A percentile compares a stretch with the other conserved stretches of the same genome.
phyloP scores from a whole-genome alignment of 495 filamentous ascomycete genomes.

The Podospora conica region DNA sequence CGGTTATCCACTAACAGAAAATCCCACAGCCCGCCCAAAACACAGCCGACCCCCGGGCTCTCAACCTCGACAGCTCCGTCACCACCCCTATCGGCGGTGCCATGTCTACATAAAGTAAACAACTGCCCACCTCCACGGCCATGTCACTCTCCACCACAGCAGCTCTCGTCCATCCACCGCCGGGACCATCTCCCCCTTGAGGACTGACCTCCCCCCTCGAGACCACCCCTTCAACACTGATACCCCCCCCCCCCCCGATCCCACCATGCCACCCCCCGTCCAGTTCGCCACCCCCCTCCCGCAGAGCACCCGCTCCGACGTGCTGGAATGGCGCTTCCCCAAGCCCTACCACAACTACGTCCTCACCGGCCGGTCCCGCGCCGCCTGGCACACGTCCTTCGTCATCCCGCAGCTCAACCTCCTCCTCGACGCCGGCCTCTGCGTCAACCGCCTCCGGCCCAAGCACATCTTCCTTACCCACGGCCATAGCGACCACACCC shows the following conservation, averaged over 20 bases:
- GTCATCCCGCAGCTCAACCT: constrained; percentile 35
- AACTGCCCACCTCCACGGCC: not conserved
- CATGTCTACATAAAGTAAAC: not conserved
- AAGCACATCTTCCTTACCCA: constrained; percentile 40
- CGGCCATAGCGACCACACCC: constrained; percentile 36
- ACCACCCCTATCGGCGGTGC: not conserved
- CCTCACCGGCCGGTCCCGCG: constrained; percentile 33
- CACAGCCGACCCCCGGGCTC: not conserved
- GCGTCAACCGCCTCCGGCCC: constrained; percentile 31
- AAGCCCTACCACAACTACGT: constrained; percentile 29
- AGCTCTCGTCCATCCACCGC: not conserved
- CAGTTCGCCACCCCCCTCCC: constrained; percentile 31
- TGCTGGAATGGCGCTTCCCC: constrained; percentile 35
- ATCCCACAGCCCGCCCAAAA: not conserved
- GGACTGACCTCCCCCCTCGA: not conserved
- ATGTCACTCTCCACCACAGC: not conserved
- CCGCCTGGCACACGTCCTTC: constrained; percentile 41
- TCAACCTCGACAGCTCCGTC: not conserved
- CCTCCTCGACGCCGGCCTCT: constrained; percentile 33
- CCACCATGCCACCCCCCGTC: not conserved
- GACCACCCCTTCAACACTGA: not conserved
- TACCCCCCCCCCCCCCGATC: not conserved
- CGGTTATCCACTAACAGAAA: not conserved
- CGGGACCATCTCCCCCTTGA: not conserved
- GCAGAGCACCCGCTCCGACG: constrained; percentile 30